A percentile compares a stretch with the other conserved stretches of the same genome.
These are phyloP conservation scores for Entomortierella chlamydospora DNA, from an alignment of 192 early-diverging fungal species.

Conservation along the genomic window DNA sequence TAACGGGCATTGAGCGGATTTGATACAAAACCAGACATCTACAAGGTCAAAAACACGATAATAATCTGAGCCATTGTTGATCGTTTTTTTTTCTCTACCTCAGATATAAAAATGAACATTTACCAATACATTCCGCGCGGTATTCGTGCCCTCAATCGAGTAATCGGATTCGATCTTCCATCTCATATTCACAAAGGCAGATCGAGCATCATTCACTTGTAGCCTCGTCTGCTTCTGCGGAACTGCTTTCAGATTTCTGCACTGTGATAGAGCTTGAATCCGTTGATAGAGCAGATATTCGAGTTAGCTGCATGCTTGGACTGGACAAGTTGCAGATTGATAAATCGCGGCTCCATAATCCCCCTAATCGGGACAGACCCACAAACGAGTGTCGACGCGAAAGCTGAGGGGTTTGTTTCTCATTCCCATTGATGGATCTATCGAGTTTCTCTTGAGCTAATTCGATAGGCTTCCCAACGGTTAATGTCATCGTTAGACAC, in stretches of 20 bases:
- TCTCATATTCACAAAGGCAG: slow-evolving; percentile 35
- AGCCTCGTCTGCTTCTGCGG: not conserved
- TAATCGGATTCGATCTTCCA: slow-evolving; percentile 27
- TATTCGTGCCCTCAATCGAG: slow-evolving; percentile 50
- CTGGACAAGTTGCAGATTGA: slow-evolving; percentile 13
- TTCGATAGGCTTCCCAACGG: not conserved
- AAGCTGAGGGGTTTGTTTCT: slow-evolving; percentile 3
- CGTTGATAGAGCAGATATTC: not conserved
- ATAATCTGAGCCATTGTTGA: no score
- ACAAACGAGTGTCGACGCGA: slow-evolving; percentile 13
- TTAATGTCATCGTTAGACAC: not conserved
- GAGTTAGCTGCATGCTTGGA: not conserved
- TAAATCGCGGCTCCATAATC: slow-evolving; percentile 20
- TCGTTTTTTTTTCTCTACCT: no score
- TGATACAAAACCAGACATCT: slow-evolving; percentile 52
- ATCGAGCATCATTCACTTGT: slow-evolving; percentile 36
- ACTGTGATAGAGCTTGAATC: not conserved
- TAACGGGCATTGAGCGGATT: slow-evolving; percentile 50
- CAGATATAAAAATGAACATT: not conserved
- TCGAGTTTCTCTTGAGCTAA: not conserved
- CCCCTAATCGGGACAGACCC: slow-evolving; percentile 2
- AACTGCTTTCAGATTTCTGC: not conserved
- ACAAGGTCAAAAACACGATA: not conserved
- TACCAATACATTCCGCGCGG: slow-evolving; percentile 52
- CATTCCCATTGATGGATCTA: not conserved